Percentiles rank a stretch among this genome's conserved stretches.
Conservation (phyloP, 306 rosid species). For the Calophaca sinica region DNA sequence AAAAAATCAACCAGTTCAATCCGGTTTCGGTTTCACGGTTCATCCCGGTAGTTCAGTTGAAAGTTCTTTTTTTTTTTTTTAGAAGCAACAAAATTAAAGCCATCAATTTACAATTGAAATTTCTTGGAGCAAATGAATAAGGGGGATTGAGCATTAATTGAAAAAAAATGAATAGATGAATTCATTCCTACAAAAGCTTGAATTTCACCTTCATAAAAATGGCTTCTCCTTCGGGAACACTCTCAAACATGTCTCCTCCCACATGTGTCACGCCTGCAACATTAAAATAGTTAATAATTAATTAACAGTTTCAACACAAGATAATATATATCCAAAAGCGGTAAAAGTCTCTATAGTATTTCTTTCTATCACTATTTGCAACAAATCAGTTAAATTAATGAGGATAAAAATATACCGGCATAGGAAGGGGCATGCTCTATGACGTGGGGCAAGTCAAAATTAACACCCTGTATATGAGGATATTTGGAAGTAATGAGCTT, state of each 20-base stretch:
- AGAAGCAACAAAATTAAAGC: no score
- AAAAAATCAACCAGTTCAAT: no score
- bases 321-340: no score
- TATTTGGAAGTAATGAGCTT: slow-evolving; percentile 58
- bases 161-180: not conserved
- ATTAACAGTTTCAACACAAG: not conserved
- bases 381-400: not conserved
- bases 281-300: not conserved
- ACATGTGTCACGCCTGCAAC: slow-evolving; percentile 52
- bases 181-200: not conserved
- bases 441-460: slow-evolving; percentile 64
- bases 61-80: no score
- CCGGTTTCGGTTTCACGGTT: no score
- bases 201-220: slow-evolving; percentile 52
- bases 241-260: slow-evolving; percentile 58
- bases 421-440: slow-evolving; percentile 51
- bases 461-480: slow-evolving; percentile 51
- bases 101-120: no score
- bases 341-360: no score
- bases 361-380: no score
- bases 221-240: slow-evolving; percentile 52
- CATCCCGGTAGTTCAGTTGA: no score
- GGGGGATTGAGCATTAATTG: no score
- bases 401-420: slow-evolving; percentile 42
- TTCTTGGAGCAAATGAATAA: no score